Percentiles rank a stretch among this genome's conserved stretches.
These are phyloP conservation scores for Microstroma glucosiphilum DNA, from an alignment of 1,284 basidiomycete species.

Conservation along the genomic window DNA sequence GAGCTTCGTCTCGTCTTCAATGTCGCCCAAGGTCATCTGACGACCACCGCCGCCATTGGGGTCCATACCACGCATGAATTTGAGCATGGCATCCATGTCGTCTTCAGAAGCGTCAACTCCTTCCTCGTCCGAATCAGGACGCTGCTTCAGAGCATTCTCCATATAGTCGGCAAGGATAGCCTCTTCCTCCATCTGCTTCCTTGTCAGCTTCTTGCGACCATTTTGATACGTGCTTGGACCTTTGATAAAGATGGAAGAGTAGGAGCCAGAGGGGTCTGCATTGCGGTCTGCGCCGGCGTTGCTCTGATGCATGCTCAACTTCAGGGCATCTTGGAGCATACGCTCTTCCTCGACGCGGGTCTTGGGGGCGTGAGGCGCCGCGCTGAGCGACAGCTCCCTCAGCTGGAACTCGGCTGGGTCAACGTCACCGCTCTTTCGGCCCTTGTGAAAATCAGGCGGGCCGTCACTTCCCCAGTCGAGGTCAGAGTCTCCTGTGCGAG, in stretches of 20 bases:
- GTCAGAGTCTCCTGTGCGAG: conserved; percentile 39
- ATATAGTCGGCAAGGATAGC: conserved; percentile 46
- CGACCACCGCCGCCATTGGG: conserved; percentile 28
- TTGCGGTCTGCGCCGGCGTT: not conserved
- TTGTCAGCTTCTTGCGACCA: conserved; percentile 4
- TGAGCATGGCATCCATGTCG: conserved; percentile 32
- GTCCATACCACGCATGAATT: conserved; percentile 44
- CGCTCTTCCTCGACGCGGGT: conserved; percentile 3
- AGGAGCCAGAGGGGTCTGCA: not conserved
- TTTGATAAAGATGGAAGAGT: not conserved
- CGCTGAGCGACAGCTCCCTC: conserved; percentile 6
- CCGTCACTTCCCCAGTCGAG: conserved; percentile 47
- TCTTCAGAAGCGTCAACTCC: conserved; percentile 9
- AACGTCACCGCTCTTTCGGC: not conserved
- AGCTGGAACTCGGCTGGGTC: conserved; percentile 10
- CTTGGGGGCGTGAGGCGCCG: not conserved
- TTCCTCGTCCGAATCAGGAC: conserved; percentile 14
- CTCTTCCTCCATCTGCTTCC: conserved; percentile 18
- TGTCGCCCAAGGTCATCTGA: conserved; percentile 36
- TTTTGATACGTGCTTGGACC: not conserved
- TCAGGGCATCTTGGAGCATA: conserved; percentile 2
- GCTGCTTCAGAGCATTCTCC: conserved; percentile 34
- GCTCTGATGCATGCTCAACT: not conserved
- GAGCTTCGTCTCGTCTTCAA: conserved; percentile 29
- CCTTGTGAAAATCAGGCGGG: conserved; percentile 17